Conservation (phyloP, 1,139 yeast species). For the Meyerozyma smithsonii region DNA sequence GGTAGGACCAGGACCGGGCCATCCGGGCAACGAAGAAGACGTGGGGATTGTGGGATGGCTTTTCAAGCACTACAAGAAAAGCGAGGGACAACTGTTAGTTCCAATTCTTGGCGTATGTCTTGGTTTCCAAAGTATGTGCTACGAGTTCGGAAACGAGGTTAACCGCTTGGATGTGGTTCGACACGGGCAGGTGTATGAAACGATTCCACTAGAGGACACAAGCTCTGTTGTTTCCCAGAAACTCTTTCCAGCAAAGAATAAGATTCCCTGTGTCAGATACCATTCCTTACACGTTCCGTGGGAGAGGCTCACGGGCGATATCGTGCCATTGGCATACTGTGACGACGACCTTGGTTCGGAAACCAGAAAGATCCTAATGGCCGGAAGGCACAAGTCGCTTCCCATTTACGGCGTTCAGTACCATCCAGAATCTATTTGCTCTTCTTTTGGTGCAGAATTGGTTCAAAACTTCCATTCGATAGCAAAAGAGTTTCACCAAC, state of each 20-base stretch:
- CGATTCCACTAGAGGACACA: slow-evolving; percentile 33
- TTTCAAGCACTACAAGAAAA: slow-evolving; percentile 23
- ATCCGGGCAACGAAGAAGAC: slow-evolving; percentile 61
- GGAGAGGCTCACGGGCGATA: slow-evolving; percentile 18
- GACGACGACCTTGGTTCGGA: slow-evolving; percentile 17
- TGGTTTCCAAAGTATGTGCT: slow-evolving; percentile 84
- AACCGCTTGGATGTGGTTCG: slow-evolving; percentile 52
- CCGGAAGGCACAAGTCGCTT: slow-evolving; percentile 51
- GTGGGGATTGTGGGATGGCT: slow-evolving; percentile 71
- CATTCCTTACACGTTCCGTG: slow-evolving; percentile 71
- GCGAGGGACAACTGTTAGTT: slow-evolving; percentile 19
- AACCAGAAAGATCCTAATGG: slow-evolving; percentile 58
- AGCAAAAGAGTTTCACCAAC: slow-evolving; percentile 30
- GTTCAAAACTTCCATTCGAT: slow-evolving; percentile 58
- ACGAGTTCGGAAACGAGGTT: slow-evolving; percentile 58
- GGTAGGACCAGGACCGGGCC: slow-evolving; percentile 97
- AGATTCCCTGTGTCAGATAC: slow-evolving; percentile 69
- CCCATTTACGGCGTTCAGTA: slow-evolving; percentile 96
- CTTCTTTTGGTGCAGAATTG: slow-evolving; percentile 57
- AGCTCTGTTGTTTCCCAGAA: slow-evolving; percentile 27
- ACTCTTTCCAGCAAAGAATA: neutral
- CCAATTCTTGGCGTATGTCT: slow-evolving; percentile 91
- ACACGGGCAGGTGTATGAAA: slow-evolving; percentile 80
- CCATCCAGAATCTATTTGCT: slow-evolving; percentile 94
- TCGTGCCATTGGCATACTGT: slow-evolving; percentile 58